Conservation (phyloP, 2,329 filamentous ascomycete genomes). For the Colletotrichum somersetense region DNA sequence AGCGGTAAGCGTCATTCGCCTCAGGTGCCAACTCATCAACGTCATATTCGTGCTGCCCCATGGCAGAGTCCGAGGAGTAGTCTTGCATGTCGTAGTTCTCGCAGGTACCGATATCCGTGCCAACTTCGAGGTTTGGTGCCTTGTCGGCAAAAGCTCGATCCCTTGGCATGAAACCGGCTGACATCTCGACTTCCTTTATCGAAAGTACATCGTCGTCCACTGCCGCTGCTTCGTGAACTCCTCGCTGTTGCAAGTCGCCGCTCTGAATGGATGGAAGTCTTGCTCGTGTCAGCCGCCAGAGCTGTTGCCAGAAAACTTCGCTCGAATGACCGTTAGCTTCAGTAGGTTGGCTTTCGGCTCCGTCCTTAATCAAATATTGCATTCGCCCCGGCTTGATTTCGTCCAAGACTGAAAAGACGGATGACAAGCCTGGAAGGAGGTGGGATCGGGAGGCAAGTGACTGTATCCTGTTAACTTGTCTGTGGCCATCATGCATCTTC, state of each 20-base stretch:
- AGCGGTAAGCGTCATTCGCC: not conserved
- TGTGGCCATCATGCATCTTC: not conserved
- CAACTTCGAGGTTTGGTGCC: not conserved
- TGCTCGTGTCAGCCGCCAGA: constrained; percentile 45
- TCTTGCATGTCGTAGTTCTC: not conserved
- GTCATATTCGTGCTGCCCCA: not conserved
- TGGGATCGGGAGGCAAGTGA: constrained; percentile 4
- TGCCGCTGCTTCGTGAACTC: constrained; percentile 47
- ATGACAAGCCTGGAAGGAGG: constrained; percentile 9
- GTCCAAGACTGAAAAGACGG: constrained; percentile 3
- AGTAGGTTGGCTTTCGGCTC: not conserved
- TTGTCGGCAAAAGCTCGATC: not conserved
- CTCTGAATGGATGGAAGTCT: constrained; percentile 49
- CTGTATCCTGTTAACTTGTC: constrained; percentile 4
- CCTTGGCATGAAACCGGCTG: too few species aligned
- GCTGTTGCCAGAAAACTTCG: not conserved
- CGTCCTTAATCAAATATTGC: not conserved
- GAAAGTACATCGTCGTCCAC: not conserved
- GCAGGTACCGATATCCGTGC: not conserved
- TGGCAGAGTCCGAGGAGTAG: not conserved
- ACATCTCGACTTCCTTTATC: not conserved
- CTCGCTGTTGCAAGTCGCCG: constrained; percentile 51
- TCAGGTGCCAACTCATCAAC: not conserved
- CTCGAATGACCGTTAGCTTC: not conserved
- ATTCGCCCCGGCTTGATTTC: not conserved